Evolutionary conservation across 805 yeast species (phyloP).

Genomic region (Barnettozyma californica): DNA sequence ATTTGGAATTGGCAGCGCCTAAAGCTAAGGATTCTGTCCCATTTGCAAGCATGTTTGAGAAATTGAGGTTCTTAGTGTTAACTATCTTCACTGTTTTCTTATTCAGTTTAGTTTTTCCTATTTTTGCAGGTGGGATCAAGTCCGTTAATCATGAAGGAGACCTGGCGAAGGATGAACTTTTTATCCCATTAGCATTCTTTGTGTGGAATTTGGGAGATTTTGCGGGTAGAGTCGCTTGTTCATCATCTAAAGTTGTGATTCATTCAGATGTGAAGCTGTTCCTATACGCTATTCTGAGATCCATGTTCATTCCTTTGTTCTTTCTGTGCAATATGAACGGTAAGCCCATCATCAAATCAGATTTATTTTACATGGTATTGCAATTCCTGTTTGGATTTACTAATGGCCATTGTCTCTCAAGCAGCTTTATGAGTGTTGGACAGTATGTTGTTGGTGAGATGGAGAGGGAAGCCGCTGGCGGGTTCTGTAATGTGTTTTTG

Average conservation of each 20-base stretch:
- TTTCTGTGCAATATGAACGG: constrained; percentile 48
- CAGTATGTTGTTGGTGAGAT: constrained; percentile 48
- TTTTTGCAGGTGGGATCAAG: constrained; percentile 71
- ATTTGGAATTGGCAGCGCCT: constrained; percentile 12
- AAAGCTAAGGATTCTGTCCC: constrained; percentile 41
- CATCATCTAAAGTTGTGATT: constrained; percentile 39
- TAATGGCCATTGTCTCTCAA: constrained; percentile 80
- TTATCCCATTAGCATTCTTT: constrained; percentile 72
- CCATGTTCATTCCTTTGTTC: constrained; percentile 64
- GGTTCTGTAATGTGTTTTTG: constrained; percentile 77
- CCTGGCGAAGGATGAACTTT: constrained; percentile 33
- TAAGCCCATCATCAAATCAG: constrained; percentile 40
- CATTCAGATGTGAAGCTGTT: constrained; percentile 40
- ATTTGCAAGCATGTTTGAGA: constrained; percentile 52
- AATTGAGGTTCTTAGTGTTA: constrained; percentile 56
- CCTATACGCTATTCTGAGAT: constrained; percentile 49
- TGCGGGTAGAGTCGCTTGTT: constrained; percentile 67
- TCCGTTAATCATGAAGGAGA: constrained; percentile 37
- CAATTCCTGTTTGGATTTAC: constrained; percentile 82
- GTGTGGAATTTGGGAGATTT: constrained; percentile 91
- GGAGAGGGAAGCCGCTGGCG: constrained; percentile 91
- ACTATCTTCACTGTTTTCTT: constrained; percentile 72
- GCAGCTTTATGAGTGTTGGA: constrained; percentile 74
- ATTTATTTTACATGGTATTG: constrained; percentile 57
- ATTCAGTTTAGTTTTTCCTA: constrained; percentile 78